These are phyloP conservation scores for Crithidia acanthocephali DNA, from an alignment of 208 protist genomes.

Conservation along the genomic window DNA sequence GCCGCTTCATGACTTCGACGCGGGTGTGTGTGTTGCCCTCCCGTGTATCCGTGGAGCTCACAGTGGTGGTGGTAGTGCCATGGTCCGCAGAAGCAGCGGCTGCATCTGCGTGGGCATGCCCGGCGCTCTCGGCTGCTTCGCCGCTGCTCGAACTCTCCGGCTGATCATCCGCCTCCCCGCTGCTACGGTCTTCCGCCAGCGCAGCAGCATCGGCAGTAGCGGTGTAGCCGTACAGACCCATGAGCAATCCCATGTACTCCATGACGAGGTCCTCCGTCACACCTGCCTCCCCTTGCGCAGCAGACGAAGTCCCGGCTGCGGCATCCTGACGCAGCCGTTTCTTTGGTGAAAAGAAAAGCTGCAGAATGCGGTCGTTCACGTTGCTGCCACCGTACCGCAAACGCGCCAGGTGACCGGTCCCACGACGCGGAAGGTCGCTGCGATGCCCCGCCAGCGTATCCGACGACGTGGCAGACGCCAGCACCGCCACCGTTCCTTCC, in stretches of 20 bases:
- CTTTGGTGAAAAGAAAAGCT: constrained; percentile 36
- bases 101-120: too few species aligned
- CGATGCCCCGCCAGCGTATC: too few species aligned
- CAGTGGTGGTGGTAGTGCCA: background rate
- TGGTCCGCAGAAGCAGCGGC: background rate
- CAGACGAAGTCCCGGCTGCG: background rate
- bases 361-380: constrained; percentile 37
- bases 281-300: background rate
- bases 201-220: background rate
- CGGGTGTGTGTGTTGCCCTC: background rate
- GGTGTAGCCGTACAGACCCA: constrained; percentile 39
- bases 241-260: constrained; percentile 33
- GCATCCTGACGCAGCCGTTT: constrained; percentile 17
- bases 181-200: background rate
- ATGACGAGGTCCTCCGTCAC: constrained; percentile 8
- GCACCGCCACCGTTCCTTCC: constrained; percentile 2
- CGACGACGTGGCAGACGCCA: background rate
- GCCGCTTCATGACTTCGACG: constrained; percentile 8
- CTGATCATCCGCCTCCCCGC: too few species aligned
- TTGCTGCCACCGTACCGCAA: constrained; percentile 38
- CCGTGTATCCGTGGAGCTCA: background rate
- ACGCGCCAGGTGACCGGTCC: background rate
- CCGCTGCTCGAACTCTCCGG: too few species aligned
- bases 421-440: too few species aligned
- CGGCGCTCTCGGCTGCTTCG: too few species aligned